Conservation (phyloP, 2,329 filamentous ascomycete genomes). For the Trichoderma harzianum region DNA sequence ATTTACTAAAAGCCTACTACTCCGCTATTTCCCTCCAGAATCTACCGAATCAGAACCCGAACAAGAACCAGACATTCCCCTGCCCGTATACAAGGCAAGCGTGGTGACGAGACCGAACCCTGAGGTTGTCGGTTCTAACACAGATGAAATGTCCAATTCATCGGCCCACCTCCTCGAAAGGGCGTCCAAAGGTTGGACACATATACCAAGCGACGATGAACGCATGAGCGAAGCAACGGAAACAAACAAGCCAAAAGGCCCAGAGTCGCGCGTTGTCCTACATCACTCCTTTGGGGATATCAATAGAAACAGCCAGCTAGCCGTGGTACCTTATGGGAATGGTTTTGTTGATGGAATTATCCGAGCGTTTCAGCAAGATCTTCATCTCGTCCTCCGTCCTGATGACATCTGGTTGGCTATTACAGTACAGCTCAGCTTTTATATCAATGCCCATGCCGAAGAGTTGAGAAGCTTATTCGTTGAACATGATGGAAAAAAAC, state of each 20-base stretch:
- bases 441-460: slow-evolving; percentile 19
- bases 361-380: slow-evolving; percentile 18
- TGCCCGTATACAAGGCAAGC: not conserved
- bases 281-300: not conserved
- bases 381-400: slow-evolving; percentile 22
- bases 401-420: slow-evolving; percentile 31
- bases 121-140: not conserved
- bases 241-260: slow-evolving; percentile 5
- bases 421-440: slow-evolving; percentile 25
- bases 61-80: no score
- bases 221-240: not conserved
- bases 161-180: not conserved
- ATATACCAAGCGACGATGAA: not conserved
- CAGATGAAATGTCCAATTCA: not conserved
- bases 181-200: not conserved
- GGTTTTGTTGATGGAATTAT: slow-evolving; percentile 1
- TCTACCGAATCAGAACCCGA: not conserved
- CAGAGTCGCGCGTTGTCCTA: not conserved
- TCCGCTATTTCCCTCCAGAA: not conserved
- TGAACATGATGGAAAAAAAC: slow-evolving; percentile 5
- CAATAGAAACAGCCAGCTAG: not conserved
- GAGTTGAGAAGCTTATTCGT: slow-evolving; percentile 18
- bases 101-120: slow-evolving; percentile 1
- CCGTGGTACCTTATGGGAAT: not conserved
- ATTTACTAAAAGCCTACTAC: not conserved